Base-by-base conservation (phyloP, 345 rosid genomes). In the Lepidium aucheri region DNA sequence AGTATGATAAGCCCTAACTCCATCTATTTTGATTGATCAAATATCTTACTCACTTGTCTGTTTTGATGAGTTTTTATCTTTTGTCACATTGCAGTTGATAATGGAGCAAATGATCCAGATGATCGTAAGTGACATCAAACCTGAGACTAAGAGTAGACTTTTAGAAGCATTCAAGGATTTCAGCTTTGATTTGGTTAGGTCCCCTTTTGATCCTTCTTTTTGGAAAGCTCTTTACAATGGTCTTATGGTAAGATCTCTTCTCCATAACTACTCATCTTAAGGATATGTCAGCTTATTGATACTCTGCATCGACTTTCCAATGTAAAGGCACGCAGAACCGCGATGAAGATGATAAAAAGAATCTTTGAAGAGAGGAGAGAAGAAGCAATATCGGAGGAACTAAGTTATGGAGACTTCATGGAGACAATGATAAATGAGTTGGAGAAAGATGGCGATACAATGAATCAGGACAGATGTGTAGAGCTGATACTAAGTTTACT, bases 181-280 rank as follows among this genome's bases (percentile, higher is more conserved):
- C 24, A 65, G 22, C 46, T 68, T 17, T 81, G 82, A 45, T 46
- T 81, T 10, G 47, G 55, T 53, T 79, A 80, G 12, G 67, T 82
- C 40, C 77, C 85, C 45, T 5, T 77, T 84, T 2, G 79, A 58
- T 39, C 64, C 35, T 38, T 57, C 26, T 26, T 70, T 60, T 3
- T 62, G 85, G 70, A 77, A 78, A 9, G 66, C 77, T 75, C 80
- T 54, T 33, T 68, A 77, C 63, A 36, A 14, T 59, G 74, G 82
- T 38, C 61, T 75, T 58, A 49, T 68, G 77, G 81, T 75, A 53
- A 51, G 18, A 13, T 26, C 35, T 22, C 57, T 6, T 49, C 13
- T 26, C 40, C 39, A 42, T 15, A 35, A 13, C 22, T 41, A 26
- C 5, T 12, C 6, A 56, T 8, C 30, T 20, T 7, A 33, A 58